phyloP scores from a whole-genome alignment of 2,329 filamentous ascomycete species.

The Colletotrichum tabaci region DNA sequence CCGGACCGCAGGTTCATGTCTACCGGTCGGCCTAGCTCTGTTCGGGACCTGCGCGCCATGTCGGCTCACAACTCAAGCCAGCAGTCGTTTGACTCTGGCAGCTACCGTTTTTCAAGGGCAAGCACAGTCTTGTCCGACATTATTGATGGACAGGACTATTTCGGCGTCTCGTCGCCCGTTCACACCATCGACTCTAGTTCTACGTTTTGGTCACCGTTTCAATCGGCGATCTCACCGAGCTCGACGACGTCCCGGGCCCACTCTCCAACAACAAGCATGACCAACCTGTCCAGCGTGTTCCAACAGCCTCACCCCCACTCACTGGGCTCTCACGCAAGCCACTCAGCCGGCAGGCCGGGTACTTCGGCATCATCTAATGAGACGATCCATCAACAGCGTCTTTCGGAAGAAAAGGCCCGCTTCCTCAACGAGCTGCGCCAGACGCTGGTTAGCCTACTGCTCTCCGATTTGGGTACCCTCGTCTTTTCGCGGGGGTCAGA shows the following conservation, averaged over 20 bases:
- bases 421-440: constrained; percentile 86
- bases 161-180: constrained; percentile 78
- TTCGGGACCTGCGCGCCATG: constrained; percentile 71
- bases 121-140: constrained; percentile 74
- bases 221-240: constrained; percentile 76
- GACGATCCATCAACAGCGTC: constrained; percentile 73
- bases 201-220: constrained; percentile 93
- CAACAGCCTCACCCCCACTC: constrained; percentile 59
- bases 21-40: constrained; percentile 63
- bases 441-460: constrained; percentile 83
- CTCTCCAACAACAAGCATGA: constrained; percentile 74
- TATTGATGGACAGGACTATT: constrained; percentile 79
- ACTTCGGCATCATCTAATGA: constrained; percentile 79
- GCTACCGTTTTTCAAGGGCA: constrained; percentile 72
- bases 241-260: constrained; percentile 72
- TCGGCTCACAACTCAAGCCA: constrained; percentile 76
- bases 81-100: constrained; percentile 78
- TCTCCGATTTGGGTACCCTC: constrained; percentile 90
- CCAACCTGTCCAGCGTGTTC: constrained; percentile 69
- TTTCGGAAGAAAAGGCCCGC: constrained; percentile 79
- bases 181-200: constrained; percentile 81
- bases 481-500: constrained; percentile 93
- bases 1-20: constrained; percentile 64
- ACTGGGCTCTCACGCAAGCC: constrained; percentile 61
- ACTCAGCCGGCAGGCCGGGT: constrained; percentile 70